Evolutionary conservation across 169 alveolate species (phyloP), one percentile per base, ranked within the genome.

Genomic region (Plasmodium billcollinsi): DNA sequence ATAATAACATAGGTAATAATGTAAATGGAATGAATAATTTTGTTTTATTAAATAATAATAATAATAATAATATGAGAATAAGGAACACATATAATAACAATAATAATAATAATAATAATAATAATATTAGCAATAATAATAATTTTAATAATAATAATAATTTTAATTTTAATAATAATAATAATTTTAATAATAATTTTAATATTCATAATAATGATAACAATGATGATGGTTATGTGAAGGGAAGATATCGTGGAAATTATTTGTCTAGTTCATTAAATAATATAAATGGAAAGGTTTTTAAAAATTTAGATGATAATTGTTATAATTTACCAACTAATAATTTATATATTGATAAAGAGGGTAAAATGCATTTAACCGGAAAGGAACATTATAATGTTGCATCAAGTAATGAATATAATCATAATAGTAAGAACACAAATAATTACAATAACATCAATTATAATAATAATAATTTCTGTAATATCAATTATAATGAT

Each of bases 291-390:
- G 18, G 61, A 3, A 80, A 73, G 33, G 29, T 52, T 62, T 69
- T 80, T 80, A 80, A 80, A 80, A 43, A 80, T 69, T 20, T 69
- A 14, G 90, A 80, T 26, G 71, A 80, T 21, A 80, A 29, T 39
- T 69, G 54, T 43, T 80, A 80, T 49, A 70, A 80, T 15, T 24
- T 80, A 12, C 83, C 73, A 14, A 33, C 21, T 3, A 80, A 80
- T 69, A 80, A 80, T 49, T 20, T 80, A 33, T 80, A 67, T 26
- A 80, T 80, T 14, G 90, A 80, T 24, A 67, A 39, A 1, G 90
- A 80, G 39, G 90, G 90, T 0, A 80, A 80, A 49, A 80, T 80
- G 83, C 85, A 80, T 24, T 50, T 80, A 69, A 80, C 90, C 0
- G 90, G 39, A 18, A 71, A 80, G 11, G 90, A 80, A 4, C 33